Percentiles rank a stretch among this genome's conserved stretches.
Conservation (phyloP, 768 basidiomycete species). For the Hypholoma fasciculare region DNA sequence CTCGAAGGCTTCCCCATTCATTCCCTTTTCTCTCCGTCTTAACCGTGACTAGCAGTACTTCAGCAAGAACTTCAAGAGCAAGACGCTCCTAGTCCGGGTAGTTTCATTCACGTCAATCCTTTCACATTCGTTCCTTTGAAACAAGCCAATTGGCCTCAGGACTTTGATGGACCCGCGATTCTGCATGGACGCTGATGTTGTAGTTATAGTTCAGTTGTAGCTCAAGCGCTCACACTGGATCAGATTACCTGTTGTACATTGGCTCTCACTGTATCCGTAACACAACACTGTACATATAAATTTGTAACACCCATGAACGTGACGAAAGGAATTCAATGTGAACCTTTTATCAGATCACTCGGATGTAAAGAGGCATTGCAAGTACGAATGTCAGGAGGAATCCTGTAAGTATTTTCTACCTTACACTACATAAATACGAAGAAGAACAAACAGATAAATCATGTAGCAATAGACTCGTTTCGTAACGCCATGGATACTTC, state of each 20-base stretch:
- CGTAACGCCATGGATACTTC: neutral
- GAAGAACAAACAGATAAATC: neutral
- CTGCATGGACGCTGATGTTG: neutral
- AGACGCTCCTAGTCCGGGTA: neutral
- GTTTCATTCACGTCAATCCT: neutral
- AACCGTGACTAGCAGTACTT: neutral
- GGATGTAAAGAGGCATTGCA: too few species aligned
- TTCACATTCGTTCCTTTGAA: too few species aligned
- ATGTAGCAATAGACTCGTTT: neutral
- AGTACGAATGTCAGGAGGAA: too few species aligned
- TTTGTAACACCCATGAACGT: too few species aligned
- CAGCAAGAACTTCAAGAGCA: neutral
- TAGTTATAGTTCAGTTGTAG: neutral
- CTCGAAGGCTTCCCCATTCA: conserved; percentile 1
- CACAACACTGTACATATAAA: too few species aligned
- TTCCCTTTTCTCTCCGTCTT: conserved; percentile 14
- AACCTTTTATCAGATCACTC: too few species aligned
- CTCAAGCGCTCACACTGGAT: too few species aligned
- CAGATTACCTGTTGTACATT: too few species aligned
- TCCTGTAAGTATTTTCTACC: too few species aligned
- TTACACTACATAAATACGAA: neutral
- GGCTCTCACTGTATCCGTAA: too few species aligned
- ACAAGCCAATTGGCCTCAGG: neutral
- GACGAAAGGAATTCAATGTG: too few species aligned
- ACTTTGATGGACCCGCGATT: neutral